Conservation (phyloP, 2,329 filamentous ascomycete genomes). For the Aurifilum marmelostoma region DNA sequence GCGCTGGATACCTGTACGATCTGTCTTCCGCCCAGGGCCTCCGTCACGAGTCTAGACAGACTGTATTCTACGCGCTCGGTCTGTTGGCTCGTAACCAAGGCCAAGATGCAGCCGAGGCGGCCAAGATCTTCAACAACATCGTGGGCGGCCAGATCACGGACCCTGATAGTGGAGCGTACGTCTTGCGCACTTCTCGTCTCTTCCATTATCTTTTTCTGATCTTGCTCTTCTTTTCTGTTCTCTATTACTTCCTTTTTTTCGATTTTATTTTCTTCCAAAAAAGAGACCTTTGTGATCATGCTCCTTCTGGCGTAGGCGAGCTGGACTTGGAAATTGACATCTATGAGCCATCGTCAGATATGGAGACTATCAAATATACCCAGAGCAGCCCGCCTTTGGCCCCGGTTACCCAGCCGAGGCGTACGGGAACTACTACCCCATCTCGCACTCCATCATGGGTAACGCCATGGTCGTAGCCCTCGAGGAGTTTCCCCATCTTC, state of each 20-base stretch:
- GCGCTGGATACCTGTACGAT: constrained; percentile 55
- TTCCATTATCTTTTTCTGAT: not conserved
- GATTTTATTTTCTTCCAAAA: too few species aligned
- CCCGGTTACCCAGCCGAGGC: constrained; percentile 37
- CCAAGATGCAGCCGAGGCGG: constrained; percentile 52
- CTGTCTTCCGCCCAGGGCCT: constrained; percentile 47
- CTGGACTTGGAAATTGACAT: not conserved
- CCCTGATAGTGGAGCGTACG: constrained; percentile 28
- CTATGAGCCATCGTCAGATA: not conserved
- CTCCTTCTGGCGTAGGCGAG: too few species aligned
- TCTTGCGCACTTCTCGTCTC: too few species aligned
- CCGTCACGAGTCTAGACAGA: constrained; percentile 61
- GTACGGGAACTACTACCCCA: constrained; percentile 63
- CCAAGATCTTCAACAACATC: constrained; percentile 57
- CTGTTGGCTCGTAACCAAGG: constrained; percentile 58
- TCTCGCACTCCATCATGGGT: constrained; percentile 66
- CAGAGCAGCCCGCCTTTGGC: constrained; percentile 2
- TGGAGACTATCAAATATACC: constrained; percentile 7
- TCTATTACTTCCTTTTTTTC: not conserved
- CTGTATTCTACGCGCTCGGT: constrained; percentile 61
- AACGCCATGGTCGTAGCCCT: constrained; percentile 61
- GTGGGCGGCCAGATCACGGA: constrained; percentile 56
- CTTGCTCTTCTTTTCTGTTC: not conserved
- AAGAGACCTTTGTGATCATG: too few species aligned
- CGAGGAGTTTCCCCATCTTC: constrained; percentile 58